Base-by-base conservation (phyloP, 441 rosid species). In the Pelargonium fulgidum region DNA sequence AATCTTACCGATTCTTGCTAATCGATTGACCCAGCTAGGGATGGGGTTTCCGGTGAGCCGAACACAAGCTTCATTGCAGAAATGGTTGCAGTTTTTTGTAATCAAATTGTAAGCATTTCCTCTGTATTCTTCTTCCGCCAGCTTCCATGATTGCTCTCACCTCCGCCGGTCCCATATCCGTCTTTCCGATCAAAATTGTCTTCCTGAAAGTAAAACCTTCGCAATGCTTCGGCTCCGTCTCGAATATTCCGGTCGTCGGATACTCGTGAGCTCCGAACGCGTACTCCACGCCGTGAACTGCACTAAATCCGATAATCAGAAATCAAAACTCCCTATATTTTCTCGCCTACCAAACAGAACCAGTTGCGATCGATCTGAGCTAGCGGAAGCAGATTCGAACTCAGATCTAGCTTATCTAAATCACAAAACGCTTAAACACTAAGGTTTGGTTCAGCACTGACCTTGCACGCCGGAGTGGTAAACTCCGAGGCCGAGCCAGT, bases 381-480 rank as follows among this genome's bases (percentile, higher is more conserved):
- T 10, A 11, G 45, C 7, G 14, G 48, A 70, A 24, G 10, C 50
- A 69, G 36, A 71, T 39, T 19, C 61, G 58, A 61, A 16, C 22
- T 26, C 68, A 19, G 73, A 81, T 72, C 76, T 66, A 67, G 69
- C 7, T 12, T 7, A 13, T 41, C 72, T 44, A 50, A 26, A 50
- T 4, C 24, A 61, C 67, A 44, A 16, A 69, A 39, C 14, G n/a
- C 14, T 5, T 13, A 19, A 14, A 42, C 22, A 20, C 11, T 20
- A 44, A 66, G n/a, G 2, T 17, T 0, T 42, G 39, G 11, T 16
- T 41, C 75, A 47, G 56, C 14, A 80, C 81, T 19, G 69, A 93
- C 99, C 99, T 93, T 93, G 88, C 69, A 93, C 95, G 10, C 99
- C 99, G 50, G 99, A 93, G 81, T 93, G 97, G 72, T 91, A 93